Percentiles rank a stretch among this genome's conserved stretches.
phyloP scores from a whole-genome alignment of 2,329 filamentous ascomycete species.

The Hypoxylon sp. region DNA sequence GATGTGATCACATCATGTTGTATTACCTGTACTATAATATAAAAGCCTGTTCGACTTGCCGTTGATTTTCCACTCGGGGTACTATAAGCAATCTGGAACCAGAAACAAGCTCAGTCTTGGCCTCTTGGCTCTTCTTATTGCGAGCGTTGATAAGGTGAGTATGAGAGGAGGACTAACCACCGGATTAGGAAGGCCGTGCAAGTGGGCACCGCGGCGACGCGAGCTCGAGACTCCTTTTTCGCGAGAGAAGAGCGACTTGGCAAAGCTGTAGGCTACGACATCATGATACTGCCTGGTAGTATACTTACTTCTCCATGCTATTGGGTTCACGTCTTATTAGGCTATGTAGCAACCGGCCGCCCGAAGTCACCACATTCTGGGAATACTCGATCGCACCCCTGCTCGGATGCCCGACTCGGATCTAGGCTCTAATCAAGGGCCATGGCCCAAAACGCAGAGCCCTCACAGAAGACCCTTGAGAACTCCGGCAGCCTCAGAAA shows the following conservation, averaged over 20 bases:
- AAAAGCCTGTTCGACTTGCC: conserved; percentile 35
- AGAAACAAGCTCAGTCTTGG: conserved; percentile 43
- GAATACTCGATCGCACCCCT: conserved; percentile 30
- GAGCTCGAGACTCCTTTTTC: conserved; percentile 34
- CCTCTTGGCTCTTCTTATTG: conserved; percentile 36
- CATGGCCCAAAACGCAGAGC: conserved; percentile 9
- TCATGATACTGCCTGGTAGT: conserved; percentile 42
- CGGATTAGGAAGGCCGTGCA: conserved; percentile 47
- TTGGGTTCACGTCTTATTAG: conserved; percentile 38
- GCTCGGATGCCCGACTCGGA: conserved; percentile 33
- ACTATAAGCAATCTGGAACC: conserved; percentile 38
- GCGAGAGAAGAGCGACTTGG: conserved; percentile 38
- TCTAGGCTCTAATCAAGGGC: conserved; percentile 29
- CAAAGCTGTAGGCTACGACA: conserved; percentile 42
- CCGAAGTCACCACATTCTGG: conserved; percentile 32
- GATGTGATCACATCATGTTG: conserved; percentile 35
- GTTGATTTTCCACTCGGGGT: conserved; percentile 26
- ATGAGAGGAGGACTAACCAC: conserved; percentile 37
- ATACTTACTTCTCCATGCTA: conserved; percentile 40
- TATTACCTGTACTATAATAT: conserved; percentile 40
- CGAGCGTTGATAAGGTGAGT: conserved; percentile 39
- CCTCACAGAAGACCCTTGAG: not conserved
- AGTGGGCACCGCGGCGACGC: conserved; percentile 45
- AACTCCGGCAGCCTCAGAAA: conserved; percentile 1
- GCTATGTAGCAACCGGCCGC: conserved; percentile 42